phyloP scores from a whole-genome alignment of 371 early-diverging fungal genomes.

The Apophysomyces sp. region DNA sequence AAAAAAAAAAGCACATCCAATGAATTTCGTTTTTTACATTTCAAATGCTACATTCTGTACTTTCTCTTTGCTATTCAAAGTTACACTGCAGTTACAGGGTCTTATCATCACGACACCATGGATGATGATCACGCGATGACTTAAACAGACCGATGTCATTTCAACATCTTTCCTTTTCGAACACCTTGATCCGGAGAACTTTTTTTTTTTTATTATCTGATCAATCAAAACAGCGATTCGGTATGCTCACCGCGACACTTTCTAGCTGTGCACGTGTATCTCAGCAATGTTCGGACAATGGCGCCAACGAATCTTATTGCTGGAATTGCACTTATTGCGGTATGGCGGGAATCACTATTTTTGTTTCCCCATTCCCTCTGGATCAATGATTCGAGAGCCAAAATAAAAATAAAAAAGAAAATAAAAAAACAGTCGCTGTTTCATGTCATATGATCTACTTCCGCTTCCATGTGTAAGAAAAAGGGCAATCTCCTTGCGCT shows the following conservation, averaged over 20 bases:
- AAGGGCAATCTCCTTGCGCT: no score
- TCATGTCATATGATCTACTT: neutral
- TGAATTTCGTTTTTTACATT: no score
- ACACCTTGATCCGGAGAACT: neutral
- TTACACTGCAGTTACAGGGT: constrained; percentile 3
- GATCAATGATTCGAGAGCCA: no score
- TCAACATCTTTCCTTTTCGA: neutral
- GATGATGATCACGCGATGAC: neutral
- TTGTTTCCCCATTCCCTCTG: neutral
- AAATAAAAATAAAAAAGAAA: no score
- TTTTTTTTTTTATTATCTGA: neutral
- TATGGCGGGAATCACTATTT: neutral
- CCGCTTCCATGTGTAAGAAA: neutral
- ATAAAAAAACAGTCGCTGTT: no score
- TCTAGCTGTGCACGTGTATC: neutral
- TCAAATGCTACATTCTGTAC: no score
- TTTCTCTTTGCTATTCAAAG: neutral
- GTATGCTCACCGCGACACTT: neutral
- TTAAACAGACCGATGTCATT: neutral
- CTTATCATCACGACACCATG: neutral
- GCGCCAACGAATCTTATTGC: constrained; percentile 1
- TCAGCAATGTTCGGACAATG: neutral
- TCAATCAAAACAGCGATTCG: constrained; percentile 2
- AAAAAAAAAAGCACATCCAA: no score
- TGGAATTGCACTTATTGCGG: neutral